Percentiles rank a stretch among this genome's conserved stretches.
These are phyloP conservation scores for Pythium brachiatum DNA, from an alignment of 352 stramenopile genomes.

Conservation along the genomic window DNA sequence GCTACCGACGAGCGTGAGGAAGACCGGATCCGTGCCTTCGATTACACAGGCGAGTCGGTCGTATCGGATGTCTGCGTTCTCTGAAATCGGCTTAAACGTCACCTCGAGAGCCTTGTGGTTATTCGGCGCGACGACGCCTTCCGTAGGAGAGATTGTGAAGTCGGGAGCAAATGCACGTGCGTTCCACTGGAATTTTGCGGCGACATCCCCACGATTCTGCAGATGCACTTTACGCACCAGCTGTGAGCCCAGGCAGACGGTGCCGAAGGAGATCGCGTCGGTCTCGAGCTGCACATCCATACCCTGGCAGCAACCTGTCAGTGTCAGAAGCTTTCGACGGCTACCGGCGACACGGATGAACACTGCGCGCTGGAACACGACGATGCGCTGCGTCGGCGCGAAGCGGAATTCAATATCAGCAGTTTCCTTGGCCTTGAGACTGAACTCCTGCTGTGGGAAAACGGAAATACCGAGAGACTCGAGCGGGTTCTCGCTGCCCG, in stretches of 20 bases:
- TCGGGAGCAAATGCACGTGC: slow-evolving; percentile 66
- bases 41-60: slow-evolving; percentile 75
- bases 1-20: slow-evolving; percentile 73
- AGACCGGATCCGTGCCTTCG: slow-evolving; percentile 51
- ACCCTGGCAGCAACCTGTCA: slow-evolving; percentile 88
- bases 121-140: slow-evolving; percentile 83
- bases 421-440: slow-evolving; percentile 75
- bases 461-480: slow-evolving; percentile 53
- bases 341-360: slow-evolving; percentile 63
- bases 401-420: slow-evolving; percentile 78
- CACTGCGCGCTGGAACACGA: slow-evolving; percentile 63
- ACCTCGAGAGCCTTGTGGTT: slow-evolving; percentile 89
- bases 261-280: slow-evolving; percentile 88
- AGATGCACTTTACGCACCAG: slow-evolving; percentile 82
- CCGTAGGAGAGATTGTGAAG: slow-evolving; percentile 75
- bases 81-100: slow-evolving; percentile 76
- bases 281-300: slow-evolving; percentile 89
- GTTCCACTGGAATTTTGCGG: slow-evolving; percentile 89
- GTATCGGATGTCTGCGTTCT: slow-evolving; percentile 88
- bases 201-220: slow-evolving; percentile 90
- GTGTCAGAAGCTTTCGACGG: slow-evolving; percentile 67
- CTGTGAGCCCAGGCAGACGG: slow-evolving; percentile 86
- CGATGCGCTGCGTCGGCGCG: slow-evolving; percentile 57
- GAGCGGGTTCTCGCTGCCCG: slow-evolving; percentile 29
- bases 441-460: slow-evolving; percentile 61